Evolutionary conservation across 768 basidiomycete genomes (phyloP).

Genomic region (Lentinula sp.): DNA sequence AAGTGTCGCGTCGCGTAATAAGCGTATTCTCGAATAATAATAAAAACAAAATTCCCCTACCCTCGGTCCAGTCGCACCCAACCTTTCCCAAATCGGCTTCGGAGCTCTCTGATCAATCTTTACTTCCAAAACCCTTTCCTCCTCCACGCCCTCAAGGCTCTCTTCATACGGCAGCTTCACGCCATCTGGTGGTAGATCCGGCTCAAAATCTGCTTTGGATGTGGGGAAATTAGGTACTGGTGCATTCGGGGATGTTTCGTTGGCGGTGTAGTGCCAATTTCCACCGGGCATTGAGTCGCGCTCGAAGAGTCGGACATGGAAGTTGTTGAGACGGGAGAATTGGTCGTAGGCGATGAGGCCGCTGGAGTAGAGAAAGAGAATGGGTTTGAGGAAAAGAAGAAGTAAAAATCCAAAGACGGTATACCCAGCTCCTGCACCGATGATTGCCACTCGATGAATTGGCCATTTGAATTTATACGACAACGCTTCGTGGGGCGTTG

Average conservation of each 20-base stretch:
- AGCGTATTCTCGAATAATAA: background rate
- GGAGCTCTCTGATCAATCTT: constrained; percentile 27
- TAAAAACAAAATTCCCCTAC: constrained; percentile 13
- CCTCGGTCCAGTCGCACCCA: constrained; percentile 28
- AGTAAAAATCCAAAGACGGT: background rate
- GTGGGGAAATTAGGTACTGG: constrained; percentile 29
- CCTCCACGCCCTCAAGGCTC: constrained; percentile 15
- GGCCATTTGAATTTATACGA: constrained; percentile 31
- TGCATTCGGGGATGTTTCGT: constrained; percentile 26
- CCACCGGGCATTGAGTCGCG: constrained; percentile 32
- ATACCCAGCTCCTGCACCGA: constrained; percentile 37
- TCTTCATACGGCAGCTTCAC: constrained; percentile 22
- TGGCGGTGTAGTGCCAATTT: constrained; percentile 35
- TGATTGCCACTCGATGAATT: constrained; percentile 30
- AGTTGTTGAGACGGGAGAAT: constrained; percentile 20
- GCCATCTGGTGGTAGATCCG: constrained; percentile 27
- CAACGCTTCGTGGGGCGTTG: background rate
- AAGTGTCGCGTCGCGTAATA: background rate
- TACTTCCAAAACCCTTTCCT: constrained; percentile 8
- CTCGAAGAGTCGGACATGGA: constrained; percentile 26
- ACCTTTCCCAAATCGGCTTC: constrained; percentile 28
- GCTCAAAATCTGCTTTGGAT: constrained; percentile 26
- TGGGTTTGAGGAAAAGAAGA: background rate
- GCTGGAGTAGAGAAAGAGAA: constrained; percentile 12
- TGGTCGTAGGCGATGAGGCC: constrained; percentile 30